Conservation (phyloP, 768 basidiomycete genomes). For the Bullera alba region DNA sequence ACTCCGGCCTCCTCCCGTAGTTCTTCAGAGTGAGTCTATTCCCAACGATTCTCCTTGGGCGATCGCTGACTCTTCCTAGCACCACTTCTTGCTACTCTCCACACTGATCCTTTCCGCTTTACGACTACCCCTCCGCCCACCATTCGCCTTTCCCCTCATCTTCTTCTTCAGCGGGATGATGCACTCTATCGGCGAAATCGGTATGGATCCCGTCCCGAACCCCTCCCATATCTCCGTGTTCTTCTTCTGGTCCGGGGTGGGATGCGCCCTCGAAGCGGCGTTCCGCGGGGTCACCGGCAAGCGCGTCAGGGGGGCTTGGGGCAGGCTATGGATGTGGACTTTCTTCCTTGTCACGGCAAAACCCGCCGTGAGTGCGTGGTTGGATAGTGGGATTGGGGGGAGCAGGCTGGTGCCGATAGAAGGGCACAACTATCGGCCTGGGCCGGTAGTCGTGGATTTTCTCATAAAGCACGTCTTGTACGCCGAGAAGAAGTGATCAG, state of each 20-base stretch:
- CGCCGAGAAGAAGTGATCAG: too few relatives aligned
- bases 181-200: constrained; percentile 37
- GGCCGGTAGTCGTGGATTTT: neutral
- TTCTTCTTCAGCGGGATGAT: constrained; percentile 35
- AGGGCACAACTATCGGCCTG: neutral
- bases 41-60: neutral
- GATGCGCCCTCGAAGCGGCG: constrained; percentile 26
- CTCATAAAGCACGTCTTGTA: too few relatives aligned
- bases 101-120: constrained; percentile 20
- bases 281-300: constrained; percentile 34
- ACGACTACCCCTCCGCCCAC: constrained; percentile 12
- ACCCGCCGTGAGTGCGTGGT: constrained; percentile 20
- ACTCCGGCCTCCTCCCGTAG: neutral
- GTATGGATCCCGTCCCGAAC: constrained; percentile 29
- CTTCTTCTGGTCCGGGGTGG: constrained; percentile 34
- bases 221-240: constrained; percentile 21
- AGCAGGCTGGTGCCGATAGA: constrained; percentile 4
- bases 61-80: constrained; percentile 11
- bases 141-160: constrained; percentile 16
- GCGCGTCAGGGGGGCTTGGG: constrained; percentile 29
- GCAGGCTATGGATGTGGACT: constrained; percentile 36
- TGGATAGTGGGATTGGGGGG: constrained; percentile 36
- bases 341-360: constrained; percentile 16
- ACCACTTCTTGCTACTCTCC: constrained; percentile 34
- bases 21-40: constrained; percentile 14